These are phyloP conservation scores for Typha latifolia DNA, from an alignment of 176 grass and related monocot species.

Conservation along the genomic window DNA sequence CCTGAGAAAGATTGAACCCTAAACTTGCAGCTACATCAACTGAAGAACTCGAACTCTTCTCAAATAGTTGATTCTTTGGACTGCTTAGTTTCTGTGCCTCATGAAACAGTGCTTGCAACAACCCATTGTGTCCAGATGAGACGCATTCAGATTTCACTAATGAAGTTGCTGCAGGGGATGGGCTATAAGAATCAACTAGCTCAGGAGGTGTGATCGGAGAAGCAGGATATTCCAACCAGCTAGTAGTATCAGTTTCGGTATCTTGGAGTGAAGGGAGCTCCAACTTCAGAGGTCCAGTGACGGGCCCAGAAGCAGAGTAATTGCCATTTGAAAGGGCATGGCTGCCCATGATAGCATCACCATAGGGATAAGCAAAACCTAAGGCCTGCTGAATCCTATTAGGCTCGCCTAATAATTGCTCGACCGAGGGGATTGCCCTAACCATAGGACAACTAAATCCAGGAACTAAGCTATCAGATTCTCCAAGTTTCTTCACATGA, in stretches of 20 bases:
- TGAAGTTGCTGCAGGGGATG: conserved; percentile 12
- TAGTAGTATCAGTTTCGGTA: conserved; percentile 16
- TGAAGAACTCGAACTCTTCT: conserved; percentile 7
- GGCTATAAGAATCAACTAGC: conserved; percentile 3
- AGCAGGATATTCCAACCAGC: background rate
- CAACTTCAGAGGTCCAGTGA: conserved; percentile 19
- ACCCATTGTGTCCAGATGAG: conserved; percentile 11
- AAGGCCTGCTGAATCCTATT: conserved; percentile 9
- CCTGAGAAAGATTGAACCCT: background rate
- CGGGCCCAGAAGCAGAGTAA: conserved; percentile 41
- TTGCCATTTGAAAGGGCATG: conserved; percentile 28
- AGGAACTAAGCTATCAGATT: conserved; percentile 7
- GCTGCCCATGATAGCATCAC: conserved; percentile 21
- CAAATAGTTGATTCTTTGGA: conserved; percentile 15
- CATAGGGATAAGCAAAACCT: conserved; percentile 1
- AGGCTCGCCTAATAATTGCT: conserved; percentile 12
- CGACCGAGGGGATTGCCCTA: background rate
- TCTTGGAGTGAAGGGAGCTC: conserved; percentile 81
- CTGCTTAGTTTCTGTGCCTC: conserved; percentile 11
- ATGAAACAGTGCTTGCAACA: conserved; percentile 20
- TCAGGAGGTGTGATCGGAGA: conserved; percentile 10
- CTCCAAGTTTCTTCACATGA: conserved; percentile 6
- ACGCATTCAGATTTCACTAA: conserved; percentile 14
- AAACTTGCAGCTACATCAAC: background rate
- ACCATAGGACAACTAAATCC: background rate